Base-by-base conservation (phyloP, 805 yeast species). In the Tetrapisispora taiwanensis region DNA sequence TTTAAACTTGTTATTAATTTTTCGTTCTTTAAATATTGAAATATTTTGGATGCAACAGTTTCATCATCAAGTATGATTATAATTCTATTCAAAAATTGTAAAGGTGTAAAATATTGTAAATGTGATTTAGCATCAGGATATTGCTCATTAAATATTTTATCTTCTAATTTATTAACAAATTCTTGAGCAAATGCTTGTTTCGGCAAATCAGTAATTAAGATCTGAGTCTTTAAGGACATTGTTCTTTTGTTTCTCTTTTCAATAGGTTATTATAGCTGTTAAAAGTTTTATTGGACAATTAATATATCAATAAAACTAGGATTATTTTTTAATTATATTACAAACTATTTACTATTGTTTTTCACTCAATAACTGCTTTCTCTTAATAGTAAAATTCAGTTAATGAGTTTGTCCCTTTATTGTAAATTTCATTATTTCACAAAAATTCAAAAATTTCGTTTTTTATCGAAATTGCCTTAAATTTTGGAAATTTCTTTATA, bases 21-120 rank as follows among this genome's bases (percentile, higher is more conserved):
- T 4, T 39, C 26, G 1, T 37, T 33, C 31, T 47, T 47, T 36
- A 69, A 39, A 27, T 39, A 47, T 2, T 50, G 37, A 46, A 44
- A 58, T 3, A 66, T 52, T 7, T 49, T 28, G 3, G 18, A 5
- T 0, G 72, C 59, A 3, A 54, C 44, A 5, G 36, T 43, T 35
- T 59, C 63, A 32, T 56, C 52, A 32, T 53, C 54, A n/a, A 67
- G 47, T 3, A 66, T 62, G 14, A 68, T 62, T 52, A 61, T 73
- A 49, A 60, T 61, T 51, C 79, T 73, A 55, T 63, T 68, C 45
- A 59, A 62, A 55, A 54, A 76, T 27, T 55, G 60, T 49, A 59
- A 62, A 49, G 63, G 75, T 18, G 70, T 71, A 55, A 61, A 68
- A 38, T 65, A 62, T 31, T 55, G 47, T 42, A 55, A 32, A 22